A percentile compares a stretch with the other conserved stretches of the same genome.
Conservation (phyloP, 2,329 filamentous ascomycete genomes). For the Phoma herbarum region DNA sequence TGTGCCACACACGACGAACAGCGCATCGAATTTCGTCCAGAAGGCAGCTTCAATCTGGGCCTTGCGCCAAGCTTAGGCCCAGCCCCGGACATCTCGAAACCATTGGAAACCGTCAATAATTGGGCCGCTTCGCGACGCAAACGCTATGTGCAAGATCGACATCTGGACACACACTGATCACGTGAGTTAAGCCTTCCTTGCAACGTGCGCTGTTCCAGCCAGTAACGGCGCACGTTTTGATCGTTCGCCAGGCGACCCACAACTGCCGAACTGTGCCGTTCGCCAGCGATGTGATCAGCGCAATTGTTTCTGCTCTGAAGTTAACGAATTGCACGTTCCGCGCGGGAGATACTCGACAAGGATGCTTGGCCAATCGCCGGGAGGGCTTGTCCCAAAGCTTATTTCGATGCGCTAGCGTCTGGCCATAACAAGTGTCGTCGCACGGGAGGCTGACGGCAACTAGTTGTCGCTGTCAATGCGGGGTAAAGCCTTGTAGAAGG, state of each 20-base stretch:
- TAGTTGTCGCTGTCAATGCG: constrained; percentile 32
- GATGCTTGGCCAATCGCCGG: constrained; percentile 37
- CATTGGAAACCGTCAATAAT: neutral
- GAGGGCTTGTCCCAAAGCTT: constrained; percentile 40
- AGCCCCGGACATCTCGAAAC: neutral
- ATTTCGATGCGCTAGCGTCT: constrained; percentile 30
- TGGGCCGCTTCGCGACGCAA: neutral
- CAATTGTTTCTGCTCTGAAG: constrained; percentile 19
- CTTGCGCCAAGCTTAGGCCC: neutral
- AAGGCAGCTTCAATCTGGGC: neutral
- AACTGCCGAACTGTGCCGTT: constrained; percentile 9
- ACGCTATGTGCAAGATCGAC: constrained; percentile 1
- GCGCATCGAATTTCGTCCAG: neutral
- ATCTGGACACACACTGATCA: neutral
- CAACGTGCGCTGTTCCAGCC: neutral
- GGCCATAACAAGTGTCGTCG: constrained; percentile 19
- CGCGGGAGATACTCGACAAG: constrained; percentile 34
- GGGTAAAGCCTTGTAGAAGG: constrained; percentile 27
- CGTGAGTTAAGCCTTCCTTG: neutral
- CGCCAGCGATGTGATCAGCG: constrained; percentile 18
- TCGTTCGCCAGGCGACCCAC: neutral
- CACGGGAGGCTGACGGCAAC: constrained; percentile 38
- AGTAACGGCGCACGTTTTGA: neutral
- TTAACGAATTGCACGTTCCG: constrained; percentile 23
- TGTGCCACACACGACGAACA: neutral